These are phyloP conservation scores for Penicillium subrubescens DNA, from an alignment of 495 filamentous ascomycete genomes.

Conservation along the genomic window DNA sequence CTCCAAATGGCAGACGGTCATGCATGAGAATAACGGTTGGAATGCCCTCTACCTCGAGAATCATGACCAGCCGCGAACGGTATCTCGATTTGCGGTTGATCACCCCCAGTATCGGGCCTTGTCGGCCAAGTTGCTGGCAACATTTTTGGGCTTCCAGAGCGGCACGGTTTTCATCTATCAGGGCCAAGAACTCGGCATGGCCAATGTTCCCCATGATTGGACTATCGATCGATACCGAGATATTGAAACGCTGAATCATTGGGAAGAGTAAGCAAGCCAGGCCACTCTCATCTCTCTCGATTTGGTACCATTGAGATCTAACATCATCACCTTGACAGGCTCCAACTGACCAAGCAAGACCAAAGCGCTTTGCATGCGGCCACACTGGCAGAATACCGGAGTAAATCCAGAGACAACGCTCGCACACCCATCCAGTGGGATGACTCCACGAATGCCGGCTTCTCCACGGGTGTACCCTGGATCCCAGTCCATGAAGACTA, in stretches of 20 bases:
- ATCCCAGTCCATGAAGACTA: background rate
- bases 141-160: conserved; percentile 52
- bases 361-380: background rate
- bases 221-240: conserved; percentile 51
- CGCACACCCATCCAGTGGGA: background rate
- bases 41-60: conserved; percentile 65
- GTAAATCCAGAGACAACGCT: background rate
- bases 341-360: background rate
- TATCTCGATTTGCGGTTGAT: conserved; percentile 55
- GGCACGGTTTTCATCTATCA: conserved; percentile 72
- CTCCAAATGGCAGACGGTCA: conserved; percentile 54
- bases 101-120: conserved; percentile 28
- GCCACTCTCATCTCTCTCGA: background rate
- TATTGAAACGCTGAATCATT: conserved; percentile 52
- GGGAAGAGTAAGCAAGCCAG: conserved; percentile 10
- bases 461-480: background rate
- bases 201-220: conserved; percentile 47
- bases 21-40: conserved; percentile 50
- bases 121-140: conserved; percentile 60
- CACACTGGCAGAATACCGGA: background rate
- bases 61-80: conserved; percentile 59
- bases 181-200: conserved; percentile 65
- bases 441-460: background rate
- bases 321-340: background rate
- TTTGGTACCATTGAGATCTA: background rate